Base-by-base conservation (phyloP, 1,284 basidiomycete species). In the Trametes pubescens region DNA sequence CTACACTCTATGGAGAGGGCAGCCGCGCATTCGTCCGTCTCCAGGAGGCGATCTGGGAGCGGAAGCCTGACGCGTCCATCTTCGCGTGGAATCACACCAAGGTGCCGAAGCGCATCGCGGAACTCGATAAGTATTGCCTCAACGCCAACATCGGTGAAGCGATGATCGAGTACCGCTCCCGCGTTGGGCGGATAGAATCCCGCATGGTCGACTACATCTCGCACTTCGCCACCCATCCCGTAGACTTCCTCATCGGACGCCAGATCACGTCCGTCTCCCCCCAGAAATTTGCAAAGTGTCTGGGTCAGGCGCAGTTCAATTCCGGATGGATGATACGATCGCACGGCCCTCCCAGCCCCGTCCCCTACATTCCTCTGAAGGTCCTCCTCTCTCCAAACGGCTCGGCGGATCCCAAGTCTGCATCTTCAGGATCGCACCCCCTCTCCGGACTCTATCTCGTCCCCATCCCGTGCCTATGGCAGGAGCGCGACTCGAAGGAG, bases 1-100 rank as follows among this genome's bases (percentile, higher is more conserved):
- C 51, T 4, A 34, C 52, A 0, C 26, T 55, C 21, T 61, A 61
- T 13, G 59, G 59, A 2, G 59, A 61, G 16, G 59, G 59, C n/a
- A n/a, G 18, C 18, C 44, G 44, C 44, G 44, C 22, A 21, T 26
- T 22, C 44, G 24, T 22, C 22, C 44, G 24, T 2, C 24, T 26
- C 8, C 44, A 26, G 21, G 44, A 47, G 11, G 44, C 44, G 11
- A 47, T 47, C 22, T 47, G 44, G 44, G 14, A 8, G 9, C 21
- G 44, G 21, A 47, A 24, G 22, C 44, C 21, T 4, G 44, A 47
- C 24, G 21, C 44, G 21, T 47, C 44, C 8, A 21, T 47, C 21
- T 47, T 47, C 44, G 21, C 24, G 2, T 47, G 44, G 44, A 47
- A 47, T 21, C 24, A 47, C 24, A 47, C 44, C 21, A 4, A 9